Percentiles rank a stretch among this genome's conserved stretches.
Conservation (phyloP, 768 basidiomycete species). For the Suillus variegatus region DNA sequence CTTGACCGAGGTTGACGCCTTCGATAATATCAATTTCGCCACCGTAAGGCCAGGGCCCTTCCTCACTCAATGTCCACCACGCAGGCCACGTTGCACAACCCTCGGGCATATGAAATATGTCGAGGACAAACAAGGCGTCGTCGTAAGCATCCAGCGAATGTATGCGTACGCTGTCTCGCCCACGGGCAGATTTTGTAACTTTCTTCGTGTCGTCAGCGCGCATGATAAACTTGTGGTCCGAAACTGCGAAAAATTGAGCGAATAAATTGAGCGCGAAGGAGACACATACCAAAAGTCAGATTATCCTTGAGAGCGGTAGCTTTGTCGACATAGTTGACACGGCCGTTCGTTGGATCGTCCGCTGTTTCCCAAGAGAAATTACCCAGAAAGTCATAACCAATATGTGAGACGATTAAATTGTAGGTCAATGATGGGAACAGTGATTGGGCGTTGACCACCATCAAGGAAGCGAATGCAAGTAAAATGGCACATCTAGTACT, state of each 20-base stretch:
- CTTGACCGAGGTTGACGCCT: constrained; percentile 50
- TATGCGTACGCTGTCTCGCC: constrained; percentile 62
- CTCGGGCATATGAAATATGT: constrained; percentile 59
- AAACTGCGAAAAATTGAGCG: neutral
- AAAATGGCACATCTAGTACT: neutral
- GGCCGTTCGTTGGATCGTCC: constrained; percentile 66
- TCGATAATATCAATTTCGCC: constrained; percentile 67
- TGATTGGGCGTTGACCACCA: constrained; percentile 3
- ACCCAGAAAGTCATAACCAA: constrained; percentile 46
- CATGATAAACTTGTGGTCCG: constrained; percentile 52
- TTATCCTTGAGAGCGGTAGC: constrained; percentile 41
- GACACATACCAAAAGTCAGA: constrained; percentile 46
- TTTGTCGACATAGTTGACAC: constrained; percentile 57
- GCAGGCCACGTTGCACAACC: constrained; percentile 67
- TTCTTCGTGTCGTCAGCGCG: constrained; percentile 47
- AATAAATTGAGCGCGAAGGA: neutral
- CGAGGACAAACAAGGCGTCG: constrained; percentile 51
- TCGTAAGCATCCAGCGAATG: constrained; percentile 43
- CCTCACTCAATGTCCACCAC: constrained; percentile 55
- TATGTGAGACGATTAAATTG: constrained; percentile 12
- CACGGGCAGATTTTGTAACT: constrained; percentile 39
- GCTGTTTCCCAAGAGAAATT: constrained; percentile 50
- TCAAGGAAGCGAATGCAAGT: neutral
- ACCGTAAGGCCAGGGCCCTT: constrained; percentile 59
- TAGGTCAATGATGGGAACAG: constrained; percentile 6